Conservation (phyloP, 2,329 filamentous ascomycete species). For the Rhynchosporium secalis region DNA sequence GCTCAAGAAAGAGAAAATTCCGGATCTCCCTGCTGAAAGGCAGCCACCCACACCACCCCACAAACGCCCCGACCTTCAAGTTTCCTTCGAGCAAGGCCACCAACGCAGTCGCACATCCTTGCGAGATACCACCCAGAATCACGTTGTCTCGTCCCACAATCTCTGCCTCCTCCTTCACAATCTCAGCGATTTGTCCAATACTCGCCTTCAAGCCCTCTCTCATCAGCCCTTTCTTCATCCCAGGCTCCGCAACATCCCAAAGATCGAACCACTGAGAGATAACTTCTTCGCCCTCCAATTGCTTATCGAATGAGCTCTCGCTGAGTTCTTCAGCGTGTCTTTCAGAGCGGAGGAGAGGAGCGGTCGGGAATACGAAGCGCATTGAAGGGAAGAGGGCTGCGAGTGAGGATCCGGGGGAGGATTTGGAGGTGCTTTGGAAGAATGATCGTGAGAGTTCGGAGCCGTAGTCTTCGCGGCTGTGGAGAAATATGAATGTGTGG, state of each 20-base stretch:
- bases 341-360: background rate
- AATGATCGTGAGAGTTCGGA: background rate
- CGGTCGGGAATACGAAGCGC: background rate
- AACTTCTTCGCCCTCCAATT: background rate
- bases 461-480: background rate
- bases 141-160: background rate
- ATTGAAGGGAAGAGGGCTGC: background rate
- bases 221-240: background rate
- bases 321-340: background rate
- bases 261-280: background rate
- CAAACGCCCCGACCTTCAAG: background rate
- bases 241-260: background rate
- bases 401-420: no score
- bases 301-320: background rate
- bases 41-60: background rate
- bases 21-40: background rate
- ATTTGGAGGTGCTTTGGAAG: no score
- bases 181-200: background rate
- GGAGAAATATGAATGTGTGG: background rate
- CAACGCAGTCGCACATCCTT: background rate
- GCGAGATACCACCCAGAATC: background rate
- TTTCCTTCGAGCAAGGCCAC: background rate
- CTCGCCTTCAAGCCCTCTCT: background rate
- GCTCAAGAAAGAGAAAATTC: background rate
- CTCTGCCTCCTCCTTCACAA: background rate